A percentile compares a stretch with the other conserved stretches of the same genome.
Evolutionary conservation across 1,284 basidiomycete species (phyloP).

Genomic region (Leccinum colubrinum): DNA sequence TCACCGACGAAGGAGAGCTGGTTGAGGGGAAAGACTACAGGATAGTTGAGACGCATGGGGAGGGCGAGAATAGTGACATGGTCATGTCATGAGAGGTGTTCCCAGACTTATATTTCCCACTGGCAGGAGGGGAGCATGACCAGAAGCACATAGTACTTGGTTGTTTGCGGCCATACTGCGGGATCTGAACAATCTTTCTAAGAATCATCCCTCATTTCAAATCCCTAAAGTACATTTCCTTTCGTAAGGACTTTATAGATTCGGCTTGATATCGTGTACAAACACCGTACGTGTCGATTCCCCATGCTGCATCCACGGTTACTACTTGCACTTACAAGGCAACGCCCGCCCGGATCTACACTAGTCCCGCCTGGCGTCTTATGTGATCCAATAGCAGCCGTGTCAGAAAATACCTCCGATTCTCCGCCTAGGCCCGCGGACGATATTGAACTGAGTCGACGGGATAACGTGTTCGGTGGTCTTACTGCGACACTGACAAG

Average conservation of each 20-base stretch:
- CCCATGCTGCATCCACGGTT: conserved; percentile 91
- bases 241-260: conserved; percentile 34
- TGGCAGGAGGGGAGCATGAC: conserved; percentile 28
- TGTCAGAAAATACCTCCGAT: conserved; percentile 15
- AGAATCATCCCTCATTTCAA: conserved; percentile 24
- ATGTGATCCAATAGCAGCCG: conserved; percentile 5
- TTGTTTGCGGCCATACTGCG: conserved; percentile 33
- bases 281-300: conserved; percentile 87
- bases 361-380: conserved; percentile 11
- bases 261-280: conserved; percentile 80
- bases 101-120: conserved; percentile 30
- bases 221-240: conserved; percentile 31
- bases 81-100: conserved; percentile 1
- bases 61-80: conserved; percentile 20
- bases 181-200: conserved; percentile 26
- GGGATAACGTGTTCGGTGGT: too few relatives aligned
- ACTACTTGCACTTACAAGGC: conserved; percentile 90
- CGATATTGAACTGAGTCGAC: conserved; percentile 18
- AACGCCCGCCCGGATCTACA: conserved; percentile 82
- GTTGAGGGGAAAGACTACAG: conserved; percentile 33
- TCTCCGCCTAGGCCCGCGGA: conserved; percentile 28
- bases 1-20: conserved; percentile 39
- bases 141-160: conserved; percentile 26
- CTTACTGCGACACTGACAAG: conserved; percentile 46
- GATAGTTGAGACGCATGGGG: conserved; percentile 33